Conservation (phyloP, 192 early-diverging fungal genomes). For the Gorgonomyces haynaldii region DNA sequence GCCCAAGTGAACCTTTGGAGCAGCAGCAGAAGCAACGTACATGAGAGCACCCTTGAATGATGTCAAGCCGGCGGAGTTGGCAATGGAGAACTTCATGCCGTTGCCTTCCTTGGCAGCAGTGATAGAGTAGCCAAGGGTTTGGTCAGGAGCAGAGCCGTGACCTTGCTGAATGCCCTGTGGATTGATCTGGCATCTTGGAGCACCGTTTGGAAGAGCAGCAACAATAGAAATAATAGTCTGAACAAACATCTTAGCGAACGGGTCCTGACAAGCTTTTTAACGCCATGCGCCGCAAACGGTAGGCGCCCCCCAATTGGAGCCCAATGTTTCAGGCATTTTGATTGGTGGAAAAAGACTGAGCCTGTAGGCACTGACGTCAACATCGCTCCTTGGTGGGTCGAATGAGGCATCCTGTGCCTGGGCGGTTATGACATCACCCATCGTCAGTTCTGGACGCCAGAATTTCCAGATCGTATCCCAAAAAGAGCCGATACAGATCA, state of each 20-base stretch:
- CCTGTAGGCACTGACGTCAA: not conserved
- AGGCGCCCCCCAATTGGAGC: too few relatives aligned
- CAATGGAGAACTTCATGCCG: not conserved
- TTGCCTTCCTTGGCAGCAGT: not conserved
- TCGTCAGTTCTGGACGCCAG: not conserved
- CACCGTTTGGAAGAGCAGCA: constrained; percentile 18
- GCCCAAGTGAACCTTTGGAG: not conserved
- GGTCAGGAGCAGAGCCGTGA: not conserved
- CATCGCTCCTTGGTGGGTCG: not conserved
- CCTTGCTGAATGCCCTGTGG: not conserved
- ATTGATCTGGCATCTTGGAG: constrained; percentile 28
- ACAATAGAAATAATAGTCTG: constrained; percentile 7
- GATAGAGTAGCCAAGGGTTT: constrained; percentile 7
- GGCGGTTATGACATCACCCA: too few relatives aligned
- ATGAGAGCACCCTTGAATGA: constrained; percentile 2
- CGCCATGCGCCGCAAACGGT: too few relatives aligned
- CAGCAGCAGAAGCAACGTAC: constrained; percentile 3
- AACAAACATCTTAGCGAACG: not conserved
- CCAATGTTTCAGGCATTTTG: not conserved
- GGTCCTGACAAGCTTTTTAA: too few relatives aligned
- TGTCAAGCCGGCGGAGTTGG: not conserved
- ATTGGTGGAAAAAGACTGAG: not conserved
- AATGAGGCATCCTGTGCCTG: too few relatives aligned
- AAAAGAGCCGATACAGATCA: not conserved
- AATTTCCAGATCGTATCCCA: not conserved